A percentile compares a stretch with the other conserved stretches of the same genome.
Conservation (phyloP, 768 basidiomycete genomes). For the Termitomyces titanicus region DNA sequence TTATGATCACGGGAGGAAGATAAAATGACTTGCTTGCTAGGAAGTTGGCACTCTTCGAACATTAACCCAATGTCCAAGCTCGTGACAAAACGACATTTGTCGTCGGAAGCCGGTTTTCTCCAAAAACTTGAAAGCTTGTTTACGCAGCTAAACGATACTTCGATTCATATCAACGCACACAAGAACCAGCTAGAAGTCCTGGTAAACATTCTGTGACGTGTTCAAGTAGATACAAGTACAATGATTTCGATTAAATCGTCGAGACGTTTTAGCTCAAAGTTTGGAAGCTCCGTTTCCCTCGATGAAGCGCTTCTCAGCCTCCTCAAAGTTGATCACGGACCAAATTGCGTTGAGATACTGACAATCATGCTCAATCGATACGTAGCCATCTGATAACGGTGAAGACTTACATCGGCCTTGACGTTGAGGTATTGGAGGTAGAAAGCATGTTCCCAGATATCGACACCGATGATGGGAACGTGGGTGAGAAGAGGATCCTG, state of each 20-base stretch:
- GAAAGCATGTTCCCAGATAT: slow-evolving; percentile 96
- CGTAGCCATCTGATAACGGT: neutral
- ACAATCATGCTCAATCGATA: neutral
- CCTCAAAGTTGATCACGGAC: slow-evolving; percentile 88
- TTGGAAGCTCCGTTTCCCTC: slow-evolving; percentile 22
- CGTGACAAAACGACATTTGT: too few relatives aligned
- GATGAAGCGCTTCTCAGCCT: slow-evolving; percentile 58
- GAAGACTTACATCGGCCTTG: slow-evolving; percentile 76
- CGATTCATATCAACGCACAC: too few relatives aligned
- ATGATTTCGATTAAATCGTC: neutral
- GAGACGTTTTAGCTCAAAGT: slow-evolving; percentile 11
- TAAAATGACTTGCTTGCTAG: too few relatives aligned
- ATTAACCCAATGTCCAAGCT: too few relatives aligned
- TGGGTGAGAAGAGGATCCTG: slow-evolving; percentile 86
- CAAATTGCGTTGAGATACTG: slow-evolving; percentile 89
- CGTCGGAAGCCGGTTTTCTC: too few relatives aligned
- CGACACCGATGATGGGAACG: slow-evolving; percentile 85
- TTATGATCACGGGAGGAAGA: too few relatives aligned
- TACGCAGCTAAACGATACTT: too few relatives aligned
- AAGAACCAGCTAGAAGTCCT: neutral
- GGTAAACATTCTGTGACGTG: neutral
- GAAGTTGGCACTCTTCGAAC: too few relatives aligned
- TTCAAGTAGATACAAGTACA: neutral
- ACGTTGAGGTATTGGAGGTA: slow-evolving; percentile 97
- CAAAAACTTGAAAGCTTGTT: too few relatives aligned